A percentile compares a stretch with the other conserved stretches of the same genome.
These are phyloP conservation scores for Arthrinium puccinioides DNA, from an alignment of 2,329 filamentous ascomycete species.

Conservation along the genomic window DNA sequence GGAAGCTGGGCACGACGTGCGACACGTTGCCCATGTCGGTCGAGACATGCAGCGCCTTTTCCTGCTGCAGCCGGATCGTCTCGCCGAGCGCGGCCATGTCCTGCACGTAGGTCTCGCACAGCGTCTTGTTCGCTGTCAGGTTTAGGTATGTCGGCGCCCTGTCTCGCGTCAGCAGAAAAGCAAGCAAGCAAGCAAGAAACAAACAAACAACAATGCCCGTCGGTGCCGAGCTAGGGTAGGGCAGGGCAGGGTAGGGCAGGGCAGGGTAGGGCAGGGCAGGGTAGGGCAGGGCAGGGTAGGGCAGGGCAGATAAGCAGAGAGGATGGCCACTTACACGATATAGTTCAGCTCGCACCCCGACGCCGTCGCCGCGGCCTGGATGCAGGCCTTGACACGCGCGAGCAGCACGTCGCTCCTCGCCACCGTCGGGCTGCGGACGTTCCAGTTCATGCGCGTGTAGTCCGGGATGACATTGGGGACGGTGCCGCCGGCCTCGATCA, in stretches of 20 bases:
- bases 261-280: too few relatives aligned
- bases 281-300: neutral
- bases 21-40: conserved; percentile 47
- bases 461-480: conserved; percentile 32
- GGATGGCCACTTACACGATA: conserved; percentile 24
- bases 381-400: conserved; percentile 26
- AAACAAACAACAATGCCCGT: too few relatives aligned
- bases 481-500: conserved; percentile 28
- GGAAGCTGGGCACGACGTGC: conserved; percentile 37
- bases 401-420: conserved; percentile 18
- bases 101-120: conserved; percentile 34
- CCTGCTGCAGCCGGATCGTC: conserved; percentile 25
- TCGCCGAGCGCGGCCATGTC: conserved; percentile 34
- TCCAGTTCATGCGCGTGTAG: conserved; percentile 30
- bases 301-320: neutral
- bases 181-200: too few relatives aligned
- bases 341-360: conserved; percentile 28
- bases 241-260: too few relatives aligned
- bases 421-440: conserved; percentile 27
- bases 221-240: conserved; percentile 13
- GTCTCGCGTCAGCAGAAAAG: too few relatives aligned
- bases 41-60: conserved; percentile 27
- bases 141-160: conserved; percentile 36
- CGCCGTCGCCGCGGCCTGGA: conserved; percentile 26
- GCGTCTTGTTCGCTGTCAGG: conserved; percentile 33